Base-by-base conservation (phyloP, 2,329 filamentous ascomycete genomes). In the Zymoseptoria passerinii region DNA sequence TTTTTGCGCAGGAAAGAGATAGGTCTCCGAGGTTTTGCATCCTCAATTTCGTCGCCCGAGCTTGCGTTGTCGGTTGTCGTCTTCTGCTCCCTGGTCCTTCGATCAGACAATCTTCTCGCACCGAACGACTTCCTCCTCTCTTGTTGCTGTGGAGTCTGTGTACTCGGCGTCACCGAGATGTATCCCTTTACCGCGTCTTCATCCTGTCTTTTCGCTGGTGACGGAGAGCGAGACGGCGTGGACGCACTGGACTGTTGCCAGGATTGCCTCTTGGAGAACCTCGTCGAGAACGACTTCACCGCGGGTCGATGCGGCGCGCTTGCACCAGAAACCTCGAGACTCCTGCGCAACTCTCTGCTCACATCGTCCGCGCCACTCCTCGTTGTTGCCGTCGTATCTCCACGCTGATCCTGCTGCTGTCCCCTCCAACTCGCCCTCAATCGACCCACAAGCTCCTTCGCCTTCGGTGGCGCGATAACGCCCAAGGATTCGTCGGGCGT, bases 401-500 rank as follows among this genome's bases (percentile, higher is more conserved):
- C 66, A 64, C 50, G 35, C 35, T 44, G 35, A 44, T 44, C n/a
- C 16, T 44, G 66, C 28, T 20, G 56, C 13, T 18, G 40, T 53
- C 59, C 67, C 71, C 50, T 71, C 69, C 58, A 72, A 54, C 57
- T 70, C 35, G 35, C 35, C 35, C n/a, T 44, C 35, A 44, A 44
- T 44, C 35, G 62, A 10, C 63, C 68, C 40, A 66, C 66, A 27
- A 71, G 61, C 9, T 69, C 68, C 58, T 68, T 62, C 64, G 68
- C 63, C 55, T 74, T 67, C 4, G 61, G 60, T 13, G 61, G 60
- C 28, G 62, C 50, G 8, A 56, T 44, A 68, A 67, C 19, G 27
- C 54, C 56, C 2, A 55, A 65, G 58, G 74, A 71, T 28, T 73
- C 74, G 28, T 75, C 74, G 9, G 76, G 77, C 53, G 75, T 78